phyloP scores from a whole-genome alignment of 2,329 filamentous ascomycete genomes.

The Ophiostoma ulmi region DNA sequence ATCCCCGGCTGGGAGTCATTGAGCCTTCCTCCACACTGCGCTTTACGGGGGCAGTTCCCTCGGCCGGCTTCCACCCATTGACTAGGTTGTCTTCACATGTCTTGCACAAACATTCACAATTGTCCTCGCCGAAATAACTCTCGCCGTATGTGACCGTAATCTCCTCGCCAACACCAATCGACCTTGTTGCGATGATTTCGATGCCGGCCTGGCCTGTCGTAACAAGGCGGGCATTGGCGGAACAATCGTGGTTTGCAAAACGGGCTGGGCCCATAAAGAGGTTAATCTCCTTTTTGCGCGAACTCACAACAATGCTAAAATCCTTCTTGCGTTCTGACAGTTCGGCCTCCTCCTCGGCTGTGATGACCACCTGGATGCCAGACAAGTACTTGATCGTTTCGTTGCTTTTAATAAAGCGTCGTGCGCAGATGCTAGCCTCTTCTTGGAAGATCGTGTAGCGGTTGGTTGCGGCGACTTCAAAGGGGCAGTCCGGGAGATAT shows the following conservation, averaged over 20 bases:
- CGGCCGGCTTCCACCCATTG: conserved; percentile 74
- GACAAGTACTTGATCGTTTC: conserved; percentile 86
- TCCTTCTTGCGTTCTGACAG: conserved; percentile 80
- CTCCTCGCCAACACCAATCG: conserved; percentile 84
- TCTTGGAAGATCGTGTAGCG: conserved; percentile 88
- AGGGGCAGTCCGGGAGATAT: conserved; percentile 88
- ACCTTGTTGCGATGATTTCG: conserved; percentile 76
- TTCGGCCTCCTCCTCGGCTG: conserved; percentile 80
- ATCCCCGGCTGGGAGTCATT: conserved; percentile 39
- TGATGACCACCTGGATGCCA: conserved; percentile 88
- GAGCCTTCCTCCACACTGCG: conserved; percentile 51
- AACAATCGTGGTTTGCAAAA: conserved; percentile 96
- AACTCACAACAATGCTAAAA: conserved; percentile 94
- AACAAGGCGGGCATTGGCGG: conserved; percentile 81
- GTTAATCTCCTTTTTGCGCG: conserved; percentile 81
- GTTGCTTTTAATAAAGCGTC: conserved; percentile 71
- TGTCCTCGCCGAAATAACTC: conserved; percentile 91
- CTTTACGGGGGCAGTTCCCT: conserved; percentile 44
- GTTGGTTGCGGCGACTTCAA: conserved; percentile 87
- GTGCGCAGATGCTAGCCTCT: conserved; percentile 81
- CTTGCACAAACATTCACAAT: conserved; percentile 87
- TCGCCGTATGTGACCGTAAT: conserved; percentile 96
- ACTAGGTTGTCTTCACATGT: conserved; percentile 70
- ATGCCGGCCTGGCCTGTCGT: conserved; percentile 82
- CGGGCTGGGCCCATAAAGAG: conserved; percentile 92